phyloP scores from a whole-genome alignment of 345 rosid species.

The Melastoma malabathricum region DNA sequence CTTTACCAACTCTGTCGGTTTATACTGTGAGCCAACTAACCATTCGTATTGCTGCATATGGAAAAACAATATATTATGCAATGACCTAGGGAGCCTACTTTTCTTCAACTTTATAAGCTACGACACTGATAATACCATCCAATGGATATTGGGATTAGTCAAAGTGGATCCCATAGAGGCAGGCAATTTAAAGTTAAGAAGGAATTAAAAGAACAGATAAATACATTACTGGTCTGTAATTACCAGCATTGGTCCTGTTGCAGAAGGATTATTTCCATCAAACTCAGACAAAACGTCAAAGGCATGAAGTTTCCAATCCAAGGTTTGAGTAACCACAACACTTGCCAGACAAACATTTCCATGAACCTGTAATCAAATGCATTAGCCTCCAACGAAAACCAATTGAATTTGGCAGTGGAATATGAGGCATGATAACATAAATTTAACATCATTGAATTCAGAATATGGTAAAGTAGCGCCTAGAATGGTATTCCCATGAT shows the following conservation, averaged over 20 bases:
- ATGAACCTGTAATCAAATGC: constrained; percentile 58
- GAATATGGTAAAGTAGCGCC: no score
- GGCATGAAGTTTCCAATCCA: constrained; percentile 99
- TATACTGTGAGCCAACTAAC: constrained; percentile 90
- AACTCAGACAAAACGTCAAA: constrained; percentile 91
- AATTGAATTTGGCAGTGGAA: constrained; percentile 1
- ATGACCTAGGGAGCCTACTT: background rate
- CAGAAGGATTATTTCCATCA: constrained; percentile 72
- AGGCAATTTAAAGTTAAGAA: no score
- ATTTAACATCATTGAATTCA: no score
- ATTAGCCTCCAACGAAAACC: background rate
- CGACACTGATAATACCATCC: background rate
- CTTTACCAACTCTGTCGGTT: constrained; percentile 78
- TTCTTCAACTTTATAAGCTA: background rate
- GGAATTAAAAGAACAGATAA: background rate
- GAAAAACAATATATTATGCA: constrained; percentile 3
- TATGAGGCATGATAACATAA: background rate
- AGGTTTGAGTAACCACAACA: constrained; percentile 86
- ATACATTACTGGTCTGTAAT: constrained; percentile 10
- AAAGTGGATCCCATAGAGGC: no score
- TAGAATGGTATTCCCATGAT: no score
- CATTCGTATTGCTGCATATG: constrained; percentile 72
- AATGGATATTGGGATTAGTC: no score
- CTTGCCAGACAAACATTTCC: constrained; percentile 91
- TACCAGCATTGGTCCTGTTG: constrained; percentile 98